Evolutionary conservation across 2,329 filamentous ascomycete species (phyloP).

Genomic region (Phialemoniopsis sp.): DNA sequence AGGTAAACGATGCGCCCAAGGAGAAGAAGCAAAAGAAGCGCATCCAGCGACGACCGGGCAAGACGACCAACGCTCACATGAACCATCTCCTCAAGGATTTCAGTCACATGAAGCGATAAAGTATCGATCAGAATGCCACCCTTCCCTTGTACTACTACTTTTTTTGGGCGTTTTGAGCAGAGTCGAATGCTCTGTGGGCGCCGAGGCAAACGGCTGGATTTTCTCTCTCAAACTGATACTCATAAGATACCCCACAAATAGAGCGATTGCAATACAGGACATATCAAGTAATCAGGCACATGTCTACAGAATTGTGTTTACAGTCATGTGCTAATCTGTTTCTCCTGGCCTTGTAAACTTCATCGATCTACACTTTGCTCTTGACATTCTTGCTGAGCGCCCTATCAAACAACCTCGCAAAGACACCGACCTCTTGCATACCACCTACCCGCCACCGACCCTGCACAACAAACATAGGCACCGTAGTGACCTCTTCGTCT

Average conservation of each 20-base stretch:
- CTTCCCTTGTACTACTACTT: not conserved
- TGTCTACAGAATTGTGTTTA: too few species aligned
- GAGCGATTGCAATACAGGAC: too few species aligned
- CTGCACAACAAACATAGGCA: slow-evolving; percentile 72
- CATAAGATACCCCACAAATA: too few species aligned
- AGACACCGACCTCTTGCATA: slow-evolving; percentile 63
- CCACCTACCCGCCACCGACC: slow-evolving; percentile 65
- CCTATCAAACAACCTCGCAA: slow-evolving; percentile 60
- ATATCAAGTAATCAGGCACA: too few species aligned
- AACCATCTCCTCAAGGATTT: slow-evolving; percentile 74
- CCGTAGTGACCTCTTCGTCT: slow-evolving; percentile 49
- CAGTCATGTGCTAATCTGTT: too few species aligned
- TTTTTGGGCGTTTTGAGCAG: not conserved
- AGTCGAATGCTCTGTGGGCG: too few species aligned
- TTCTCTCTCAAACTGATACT: too few species aligned
- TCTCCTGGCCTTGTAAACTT: too few species aligned
- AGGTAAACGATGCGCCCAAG: slow-evolving; percentile 50
- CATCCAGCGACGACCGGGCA: slow-evolving; percentile 62
- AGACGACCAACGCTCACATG: slow-evolving; percentile 89
- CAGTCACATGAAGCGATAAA: slow-evolving; percentile 39
- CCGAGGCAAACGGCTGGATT: too few species aligned
- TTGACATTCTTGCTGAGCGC: too few species aligned
- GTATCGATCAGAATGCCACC: not conserved
- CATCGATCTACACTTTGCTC: too few species aligned
- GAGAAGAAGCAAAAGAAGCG: slow-evolving; percentile 73